Evolutionary conservation across 768 basidiomycete genomes (phyloP), one percentile per base, ranked within the genome.

Genomic region (Suillus brevipes): DNA sequence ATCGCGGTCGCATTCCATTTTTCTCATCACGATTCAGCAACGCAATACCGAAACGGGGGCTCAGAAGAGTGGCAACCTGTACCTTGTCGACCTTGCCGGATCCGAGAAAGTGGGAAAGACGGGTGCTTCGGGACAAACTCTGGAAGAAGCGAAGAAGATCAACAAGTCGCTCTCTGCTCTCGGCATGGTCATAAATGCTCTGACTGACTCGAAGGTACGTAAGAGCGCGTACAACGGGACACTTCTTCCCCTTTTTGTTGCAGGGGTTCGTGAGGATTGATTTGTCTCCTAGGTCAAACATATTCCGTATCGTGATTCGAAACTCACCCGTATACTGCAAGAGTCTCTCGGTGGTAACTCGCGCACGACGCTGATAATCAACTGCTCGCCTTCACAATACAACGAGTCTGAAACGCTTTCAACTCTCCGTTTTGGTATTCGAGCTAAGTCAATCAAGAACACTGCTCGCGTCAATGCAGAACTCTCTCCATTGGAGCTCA

Each of bases 401-500:
- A 99, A 99, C 73, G 97, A 99, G 76, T 83, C 93, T 3, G 97
- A 99, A 78, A 99, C 97, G 0, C 83, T 99, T 40, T 92, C 91
- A 3, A 99, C 97, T 4, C 87, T 99, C n/a, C 91, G 97, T 31
- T 99, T 99, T 77, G 97, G 97, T 83, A 99, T 99, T 75, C 94
- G 97, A 68, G 97, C 97, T n/a, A 99, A 99, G 79, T 93, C 94
- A n/a, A 99, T 99, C 87, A 99, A 99, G 92, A 99, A 99, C 79
- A 94, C 92, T 66, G 97, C 97, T 66, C 92, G 97, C 55, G 94
- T 99, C 80, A 99, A 99, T 77, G 95, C 95, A 61, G 97, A 99
- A 77, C 85, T 99, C 60, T 94, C 97, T 3, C 97, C 97, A 2
- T 82, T 95, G 58, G 97, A 99, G 73, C 91, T 99, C 80, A 99